Evolutionary conservation across 2,329 filamentous ascomycete genomes (phyloP).

Genomic region (Trichoderma arundinaceum): DNA sequence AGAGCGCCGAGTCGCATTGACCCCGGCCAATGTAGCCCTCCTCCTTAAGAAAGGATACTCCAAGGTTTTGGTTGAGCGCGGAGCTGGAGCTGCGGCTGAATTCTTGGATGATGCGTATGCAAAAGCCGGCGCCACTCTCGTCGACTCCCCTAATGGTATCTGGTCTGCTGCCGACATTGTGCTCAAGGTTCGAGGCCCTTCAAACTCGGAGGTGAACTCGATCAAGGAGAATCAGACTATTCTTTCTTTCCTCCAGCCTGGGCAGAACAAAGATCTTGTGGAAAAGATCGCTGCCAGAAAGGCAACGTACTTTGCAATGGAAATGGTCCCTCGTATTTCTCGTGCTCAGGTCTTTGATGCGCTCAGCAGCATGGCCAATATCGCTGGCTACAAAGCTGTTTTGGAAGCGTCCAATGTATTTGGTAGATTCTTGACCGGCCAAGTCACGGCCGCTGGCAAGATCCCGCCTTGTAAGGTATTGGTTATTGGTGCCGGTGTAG

Average conservation of each 20-base stretch:
- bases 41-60: conserved; percentile 85
- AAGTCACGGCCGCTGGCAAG: conserved; percentile 88
- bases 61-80: conserved; percentile 77
- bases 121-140: conserved; percentile 77
- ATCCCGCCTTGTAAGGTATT: conserved; percentile 90
- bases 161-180: conserved; percentile 80
- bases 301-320: conserved; percentile 85
- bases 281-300: conserved; percentile 72
- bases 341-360: conserved; percentile 88
- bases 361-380: conserved; percentile 91
- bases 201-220: conserved; percentile 69
- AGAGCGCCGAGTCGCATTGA: conserved; percentile 83
- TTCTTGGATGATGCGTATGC: conserved; percentile 80
- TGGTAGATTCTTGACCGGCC: conserved; percentile 84
- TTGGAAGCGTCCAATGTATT: conserved; percentile 89
- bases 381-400: conserved; percentile 91
- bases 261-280: conserved; percentile 77
- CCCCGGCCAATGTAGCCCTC: conserved; percentile 80
- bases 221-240: conserved; percentile 74
- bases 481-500: conserved; percentile 88
- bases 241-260: conserved; percentile 83
- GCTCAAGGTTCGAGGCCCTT: conserved; percentile 81
- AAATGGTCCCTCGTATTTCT: conserved; percentile 89
- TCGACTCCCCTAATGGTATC: conserved; percentile 68
- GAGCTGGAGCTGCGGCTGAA: conserved; percentile 77